These are phyloP conservation scores for Botrytis tulipae DNA, from an alignment of 2,329 filamentous ascomycete genomes.

Conservation along the genomic window DNA sequence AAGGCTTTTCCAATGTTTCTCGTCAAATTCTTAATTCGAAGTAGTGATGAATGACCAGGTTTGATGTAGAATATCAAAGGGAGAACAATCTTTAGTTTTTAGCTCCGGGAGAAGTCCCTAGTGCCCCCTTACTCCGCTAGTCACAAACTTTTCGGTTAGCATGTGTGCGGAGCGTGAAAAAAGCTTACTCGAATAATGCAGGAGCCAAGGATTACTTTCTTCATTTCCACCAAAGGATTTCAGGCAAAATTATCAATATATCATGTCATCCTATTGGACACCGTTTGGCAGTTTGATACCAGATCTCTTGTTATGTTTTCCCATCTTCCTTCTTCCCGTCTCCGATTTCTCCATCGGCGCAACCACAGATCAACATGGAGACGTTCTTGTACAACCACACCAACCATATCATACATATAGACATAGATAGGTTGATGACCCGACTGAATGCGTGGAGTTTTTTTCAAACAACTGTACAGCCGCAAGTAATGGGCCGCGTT, in stretches of 20 bases:
- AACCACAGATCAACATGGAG: neutral
- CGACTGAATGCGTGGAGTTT: neutral
- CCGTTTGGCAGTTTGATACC: neutral
- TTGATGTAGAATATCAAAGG: neutral
- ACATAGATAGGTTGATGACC: neutral
- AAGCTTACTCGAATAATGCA: neutral
- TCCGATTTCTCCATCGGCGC: neutral
- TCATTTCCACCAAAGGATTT: neutral
- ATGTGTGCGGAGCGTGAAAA: neutral
- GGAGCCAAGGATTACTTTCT: neutral
- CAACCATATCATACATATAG: neutral
- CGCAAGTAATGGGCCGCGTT: neutral
- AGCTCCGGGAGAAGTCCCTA: neutral
- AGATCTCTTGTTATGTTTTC: neutral
- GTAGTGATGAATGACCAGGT: neutral
- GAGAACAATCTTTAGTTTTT: neutral
- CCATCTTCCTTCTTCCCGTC: neutral
- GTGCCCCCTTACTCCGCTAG: neutral
- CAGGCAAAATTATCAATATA: neutral
- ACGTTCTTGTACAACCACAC: slow-evolving; percentile 7
- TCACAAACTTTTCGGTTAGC: neutral
- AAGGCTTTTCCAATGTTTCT: neutral
- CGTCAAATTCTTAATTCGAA: neutral
- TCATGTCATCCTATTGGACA: neutral
- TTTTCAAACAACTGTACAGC: neutral